Conservation (phyloP, 2,329 filamentous ascomycete species). For the Botryotinia narcissicola region DNA sequence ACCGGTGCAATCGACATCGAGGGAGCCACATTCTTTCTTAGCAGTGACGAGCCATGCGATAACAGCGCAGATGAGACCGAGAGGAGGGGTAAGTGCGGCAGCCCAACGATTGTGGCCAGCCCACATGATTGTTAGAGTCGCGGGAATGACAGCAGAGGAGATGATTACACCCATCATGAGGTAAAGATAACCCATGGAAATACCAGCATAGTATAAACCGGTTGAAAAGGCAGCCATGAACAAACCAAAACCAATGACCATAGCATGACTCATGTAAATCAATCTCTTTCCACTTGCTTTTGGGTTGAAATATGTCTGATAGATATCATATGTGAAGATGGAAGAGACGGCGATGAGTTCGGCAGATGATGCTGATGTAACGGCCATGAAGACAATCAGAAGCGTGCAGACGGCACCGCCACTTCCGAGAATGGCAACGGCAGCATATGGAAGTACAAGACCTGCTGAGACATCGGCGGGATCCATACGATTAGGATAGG, state of each 20-base stretch:
- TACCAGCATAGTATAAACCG: slow-evolving; percentile 59
- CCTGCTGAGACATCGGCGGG: slow-evolving; percentile 76
- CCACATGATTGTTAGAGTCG: slow-evolving; percentile 78
- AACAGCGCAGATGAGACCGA: slow-evolving; percentile 67
- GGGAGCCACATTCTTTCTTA: slow-evolving; percentile 63
- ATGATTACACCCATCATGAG: slow-evolving; percentile 92
- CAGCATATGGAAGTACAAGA: slow-evolving; percentile 79
- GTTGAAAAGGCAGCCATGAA: slow-evolving; percentile 77
- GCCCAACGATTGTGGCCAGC: slow-evolving; percentile 74
- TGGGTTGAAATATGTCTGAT: slow-evolving; percentile 83
- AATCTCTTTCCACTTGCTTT: slow-evolving; percentile 70
- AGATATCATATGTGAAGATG: slow-evolving; percentile 86
- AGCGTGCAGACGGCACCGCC: slow-evolving; percentile 77
- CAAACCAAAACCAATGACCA: slow-evolving; percentile 71
- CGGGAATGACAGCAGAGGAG: slow-evolving; percentile 78
- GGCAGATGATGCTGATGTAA: slow-evolving; percentile 73
- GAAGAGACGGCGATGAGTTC: slow-evolving; percentile 85
- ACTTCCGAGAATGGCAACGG: slow-evolving; percentile 77
- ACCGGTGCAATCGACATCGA: slow-evolving; percentile 74
- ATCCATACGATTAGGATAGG: slow-evolving; percentile 69
- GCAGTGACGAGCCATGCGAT: slow-evolving; percentile 78
- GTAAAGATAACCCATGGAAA: slow-evolving; percentile 87
- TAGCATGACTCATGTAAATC: slow-evolving; percentile 75
- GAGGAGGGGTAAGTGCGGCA: slow-evolving; percentile 64
- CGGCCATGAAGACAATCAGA: slow-evolving; percentile 84